A percentile compares a stretch with the other conserved stretches of the same genome.
Evolutionary conservation across 2,329 filamentous ascomycete species (phyloP).

Genomic region (Penicillium sp.): DNA sequence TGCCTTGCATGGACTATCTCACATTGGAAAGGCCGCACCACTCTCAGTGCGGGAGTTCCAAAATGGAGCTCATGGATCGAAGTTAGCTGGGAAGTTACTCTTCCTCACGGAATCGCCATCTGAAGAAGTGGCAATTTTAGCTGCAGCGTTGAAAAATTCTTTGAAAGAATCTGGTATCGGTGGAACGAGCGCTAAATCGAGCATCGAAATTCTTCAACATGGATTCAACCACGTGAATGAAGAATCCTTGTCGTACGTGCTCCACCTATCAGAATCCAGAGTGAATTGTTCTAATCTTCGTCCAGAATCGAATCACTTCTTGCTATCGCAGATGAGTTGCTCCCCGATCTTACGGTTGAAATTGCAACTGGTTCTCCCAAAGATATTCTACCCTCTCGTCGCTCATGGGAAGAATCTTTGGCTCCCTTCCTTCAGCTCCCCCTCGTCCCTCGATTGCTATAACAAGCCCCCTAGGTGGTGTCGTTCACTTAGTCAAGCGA

Average conservation of each 20-base stretch:
- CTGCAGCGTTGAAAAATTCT: slow-evolving; percentile 35
- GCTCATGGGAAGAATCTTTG: slow-evolving; percentile 66
- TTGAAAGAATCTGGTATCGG: slow-evolving; percentile 40
- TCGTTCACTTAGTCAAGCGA: slow-evolving; percentile 60
- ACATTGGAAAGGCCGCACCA: slow-evolving; percentile 43
- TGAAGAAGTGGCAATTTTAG: slow-evolving; percentile 50
- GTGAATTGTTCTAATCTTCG: background rate
- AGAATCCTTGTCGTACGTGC: slow-evolving; percentile 48
- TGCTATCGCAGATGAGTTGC: slow-evolving; percentile 52
- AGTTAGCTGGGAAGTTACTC: slow-evolving; percentile 53
- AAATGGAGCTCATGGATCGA: slow-evolving; percentile 47
- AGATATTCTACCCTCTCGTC: slow-evolving; percentile 62
- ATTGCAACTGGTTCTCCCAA: slow-evolving; percentile 29
- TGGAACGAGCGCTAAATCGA: slow-evolving; percentile 45
- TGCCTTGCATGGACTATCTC: slow-evolving; percentile 47
- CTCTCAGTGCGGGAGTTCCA: slow-evolving; percentile 46
- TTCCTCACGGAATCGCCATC: slow-evolving; percentile 54
- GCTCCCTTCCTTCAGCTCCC: slow-evolving; percentile 48
- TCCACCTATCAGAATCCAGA: slow-evolving; percentile 28
- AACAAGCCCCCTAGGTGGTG: slow-evolving; percentile 69
- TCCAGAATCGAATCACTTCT: slow-evolving; percentile 57
- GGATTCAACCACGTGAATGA: slow-evolving; percentile 48
- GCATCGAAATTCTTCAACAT: slow-evolving; percentile 54
- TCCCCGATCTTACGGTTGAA: slow-evolving; percentile 36
- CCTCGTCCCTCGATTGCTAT: slow-evolving; percentile 64